Conservation (phyloP, 257 asterid genomes). For the Lithospermum erythrorhizon region DNA sequence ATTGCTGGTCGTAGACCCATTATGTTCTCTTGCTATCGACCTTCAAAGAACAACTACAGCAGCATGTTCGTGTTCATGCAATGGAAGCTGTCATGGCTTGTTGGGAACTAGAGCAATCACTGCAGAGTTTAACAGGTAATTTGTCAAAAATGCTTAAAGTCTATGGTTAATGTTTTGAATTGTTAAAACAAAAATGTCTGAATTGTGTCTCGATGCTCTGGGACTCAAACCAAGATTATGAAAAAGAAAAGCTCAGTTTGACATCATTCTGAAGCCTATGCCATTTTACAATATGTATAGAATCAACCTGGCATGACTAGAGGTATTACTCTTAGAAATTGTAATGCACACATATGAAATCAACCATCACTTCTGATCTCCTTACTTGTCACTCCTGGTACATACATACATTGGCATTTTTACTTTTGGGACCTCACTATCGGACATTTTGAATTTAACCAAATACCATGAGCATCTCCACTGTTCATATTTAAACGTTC, state of each 20-base stretch:
- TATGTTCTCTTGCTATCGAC: constrained; percentile 87
- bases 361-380: background rate
- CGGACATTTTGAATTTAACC: no score
- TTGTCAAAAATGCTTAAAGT: background rate
- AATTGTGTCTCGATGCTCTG: background rate
- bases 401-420: background rate
- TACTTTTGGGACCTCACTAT: no score
- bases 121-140: constrained; percentile 91
- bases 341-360: background rate
- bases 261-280: background rate
- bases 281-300: no score
- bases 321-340: background rate
- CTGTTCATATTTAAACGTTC: no score
- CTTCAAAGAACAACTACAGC: constrained; percentile 96
- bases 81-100: constrained; percentile 99
- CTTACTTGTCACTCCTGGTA: background rate
- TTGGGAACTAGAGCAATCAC: constrained; percentile 98
- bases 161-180: background rate
- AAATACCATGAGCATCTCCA: no score
- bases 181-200: background rate
- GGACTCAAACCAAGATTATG: background rate
- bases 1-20: constrained; percentile 53
- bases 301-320: background rate
- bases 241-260: background rate
- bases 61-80: constrained; percentile 96